phyloP scores from a whole-genome alignment of 176 grass and related monocot species.

The Ampelocalamus luodianensis region DNA sequence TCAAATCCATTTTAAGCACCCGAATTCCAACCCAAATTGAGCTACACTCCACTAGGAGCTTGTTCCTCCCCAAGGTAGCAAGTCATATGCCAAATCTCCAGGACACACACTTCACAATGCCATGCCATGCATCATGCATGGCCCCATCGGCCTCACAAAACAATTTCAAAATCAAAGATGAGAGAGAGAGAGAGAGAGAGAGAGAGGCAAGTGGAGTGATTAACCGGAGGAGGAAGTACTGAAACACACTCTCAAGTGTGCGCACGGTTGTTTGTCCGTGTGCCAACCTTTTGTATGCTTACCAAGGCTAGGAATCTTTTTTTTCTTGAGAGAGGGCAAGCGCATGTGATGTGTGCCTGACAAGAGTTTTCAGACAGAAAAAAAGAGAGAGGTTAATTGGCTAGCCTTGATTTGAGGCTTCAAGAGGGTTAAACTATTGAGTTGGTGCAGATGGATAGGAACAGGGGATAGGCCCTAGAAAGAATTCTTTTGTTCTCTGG shows the following conservation, averaged over 20 bases:
- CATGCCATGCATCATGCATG: neutral
- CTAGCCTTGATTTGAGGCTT: slow-evolving; percentile 6
- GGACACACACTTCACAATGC: slow-evolving; percentile 33
- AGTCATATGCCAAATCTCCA: neutral
- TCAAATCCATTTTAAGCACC: no score
- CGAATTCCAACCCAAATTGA: neutral
- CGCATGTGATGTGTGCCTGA: slow-evolving; percentile 34
- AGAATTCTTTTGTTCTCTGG: neutral
- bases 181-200: neutral
- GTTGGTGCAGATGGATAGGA: neutral
- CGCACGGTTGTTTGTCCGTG: neutral
- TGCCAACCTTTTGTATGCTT: neutral
- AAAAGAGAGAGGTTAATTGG: neutral
- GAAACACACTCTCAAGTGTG: neutral
- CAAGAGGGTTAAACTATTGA: neutral
- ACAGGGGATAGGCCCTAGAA: neutral
- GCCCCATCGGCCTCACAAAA: neutral
- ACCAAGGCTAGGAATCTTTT: slow-evolving; percentile 32
- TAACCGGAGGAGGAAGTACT: neutral
- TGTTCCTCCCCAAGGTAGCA: slow-evolving; percentile 24
- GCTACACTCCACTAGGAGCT: slow-evolving; percentile 19
- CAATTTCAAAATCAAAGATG: neutral
- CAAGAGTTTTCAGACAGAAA: neutral
- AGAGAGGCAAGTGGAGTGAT: neutral
- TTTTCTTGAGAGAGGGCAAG: neutral